Percentiles rank a stretch among this genome's conserved stretches.
Evolutionary conservation across 306 rosid species (phyloP).

Genomic region (Glycyrrhiza uralensis): DNA sequence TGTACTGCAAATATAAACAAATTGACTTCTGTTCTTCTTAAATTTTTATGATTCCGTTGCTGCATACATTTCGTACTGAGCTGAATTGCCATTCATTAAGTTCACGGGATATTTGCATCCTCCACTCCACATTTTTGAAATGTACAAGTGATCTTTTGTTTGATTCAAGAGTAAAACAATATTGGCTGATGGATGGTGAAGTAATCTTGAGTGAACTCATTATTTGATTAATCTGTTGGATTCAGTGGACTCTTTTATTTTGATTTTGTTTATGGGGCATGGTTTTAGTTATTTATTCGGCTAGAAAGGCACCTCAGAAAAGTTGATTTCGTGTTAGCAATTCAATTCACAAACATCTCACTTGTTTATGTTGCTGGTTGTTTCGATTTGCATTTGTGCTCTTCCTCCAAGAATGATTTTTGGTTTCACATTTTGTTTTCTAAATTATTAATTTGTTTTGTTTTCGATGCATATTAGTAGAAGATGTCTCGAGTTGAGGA

Average conservation of each 20-base stretch:
- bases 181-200: background rate
- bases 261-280: background rate
- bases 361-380: background rate
- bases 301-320: background rate
- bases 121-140: background rate
- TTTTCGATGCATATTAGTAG: conserved; percentile 16
- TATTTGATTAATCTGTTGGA: background rate
- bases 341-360: background rate
- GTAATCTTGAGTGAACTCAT: background rate
- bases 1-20: background rate
- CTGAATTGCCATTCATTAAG: too few relatives aligned
- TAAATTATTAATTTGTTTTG: background rate
- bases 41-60: background rate
- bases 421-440: background rate
- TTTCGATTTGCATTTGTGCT: background rate
- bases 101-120: too few relatives aligned
- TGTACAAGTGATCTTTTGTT: too few relatives aligned
- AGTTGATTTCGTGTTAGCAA: background rate
- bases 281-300: background rate
- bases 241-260: too few relatives aligned
- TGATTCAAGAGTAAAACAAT: too few relatives aligned
- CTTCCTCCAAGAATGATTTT: background rate
- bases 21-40: background rate
- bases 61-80: background rate
- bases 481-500: conserved; percentile 80